phyloP scores from a whole-genome alignment of 75 land plant species.

The Sequoiadendron giganteum region DNA sequence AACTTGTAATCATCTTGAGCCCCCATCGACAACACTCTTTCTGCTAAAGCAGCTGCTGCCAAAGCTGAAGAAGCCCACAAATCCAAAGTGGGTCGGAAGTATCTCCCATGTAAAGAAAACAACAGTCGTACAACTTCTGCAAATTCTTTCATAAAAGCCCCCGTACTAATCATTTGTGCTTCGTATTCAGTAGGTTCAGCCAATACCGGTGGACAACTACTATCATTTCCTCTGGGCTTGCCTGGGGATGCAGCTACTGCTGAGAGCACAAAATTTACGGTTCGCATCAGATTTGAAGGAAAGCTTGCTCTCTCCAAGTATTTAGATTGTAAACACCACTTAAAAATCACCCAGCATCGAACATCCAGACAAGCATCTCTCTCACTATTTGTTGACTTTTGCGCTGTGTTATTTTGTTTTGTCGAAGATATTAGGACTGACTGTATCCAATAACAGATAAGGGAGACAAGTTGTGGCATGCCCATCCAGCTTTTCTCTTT shows the following conservation, averaged over 20 bases:
- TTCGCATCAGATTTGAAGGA: slow-evolving; percentile 44
- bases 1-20: background rate
- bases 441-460: slow-evolving; percentile 69
- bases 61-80: slow-evolving; percentile 51
- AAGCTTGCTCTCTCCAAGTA: slow-evolving; percentile 25
- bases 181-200: background rate
- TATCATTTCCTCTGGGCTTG: background rate
- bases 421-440: slow-evolving; percentile 40
- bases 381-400: background rate
- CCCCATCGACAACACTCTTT: slow-evolving; percentile 7
- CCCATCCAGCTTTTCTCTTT: slow-evolving; percentile 19
- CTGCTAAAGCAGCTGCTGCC: slow-evolving; percentile 30
- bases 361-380: slow-evolving; percentile 45
- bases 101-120: slow-evolving; percentile 41
- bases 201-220: background rate
- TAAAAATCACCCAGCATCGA: slow-evolving; percentile 68
- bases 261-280: slow-evolving; percentile 26
- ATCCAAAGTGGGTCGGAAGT: slow-evolving; percentile 47
- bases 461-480: slow-evolving; percentile 36
- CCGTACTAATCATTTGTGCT: slow-evolving; percentile 19
- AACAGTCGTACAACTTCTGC: slow-evolving; percentile 46
- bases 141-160: slow-evolving; percentile 17
- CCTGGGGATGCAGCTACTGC: slow-evolving; percentile 11
- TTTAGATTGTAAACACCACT: slow-evolving; percentile 53
- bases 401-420: slow-evolving; percentile 8